Conservation (phyloP, 1,284 basidiomycete genomes). For the Ceratobasidium sp. region DNA sequence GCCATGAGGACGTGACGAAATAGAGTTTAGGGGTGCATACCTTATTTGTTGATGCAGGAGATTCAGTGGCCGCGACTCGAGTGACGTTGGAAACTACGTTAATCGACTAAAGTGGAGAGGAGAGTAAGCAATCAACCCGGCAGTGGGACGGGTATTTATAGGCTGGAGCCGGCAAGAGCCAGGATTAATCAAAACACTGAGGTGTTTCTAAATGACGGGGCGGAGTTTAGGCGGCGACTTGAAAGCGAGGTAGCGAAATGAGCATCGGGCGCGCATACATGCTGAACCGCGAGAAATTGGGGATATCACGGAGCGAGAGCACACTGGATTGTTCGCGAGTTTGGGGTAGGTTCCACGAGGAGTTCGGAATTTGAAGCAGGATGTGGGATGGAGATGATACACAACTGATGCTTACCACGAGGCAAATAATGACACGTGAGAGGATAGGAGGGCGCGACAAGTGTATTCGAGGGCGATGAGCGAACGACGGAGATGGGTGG, state of each 20-base stretch:
- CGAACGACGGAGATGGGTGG: constrained; percentile 14
- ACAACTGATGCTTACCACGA: constrained; percentile 35
- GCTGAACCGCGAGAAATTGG: constrained; percentile 22
- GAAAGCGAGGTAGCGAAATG: constrained; percentile 15
- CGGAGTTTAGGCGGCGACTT: constrained; percentile 20
- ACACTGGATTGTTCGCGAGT: constrained; percentile 23
- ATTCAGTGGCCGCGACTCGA: not conserved
- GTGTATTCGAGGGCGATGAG: constrained; percentile 23
- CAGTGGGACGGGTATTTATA: not conserved
- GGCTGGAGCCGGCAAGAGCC: not conserved
- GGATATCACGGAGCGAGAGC: constrained; percentile 17
- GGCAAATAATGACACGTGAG: constrained; percentile 30
- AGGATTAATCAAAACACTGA: constrained; percentile 33
- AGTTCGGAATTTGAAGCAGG: constrained; percentile 38
- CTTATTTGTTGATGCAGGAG: constrained; percentile 20
- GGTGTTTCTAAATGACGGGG: constrained; percentile 11
- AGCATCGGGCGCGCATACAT: constrained; percentile 35
- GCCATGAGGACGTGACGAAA: constrained; percentile 36
- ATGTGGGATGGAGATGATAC: constrained; percentile 33
- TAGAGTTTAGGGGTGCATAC: constrained; percentile 38
- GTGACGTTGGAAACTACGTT: not conserved
- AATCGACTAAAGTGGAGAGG: not conserved
- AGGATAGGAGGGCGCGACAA: constrained; percentile 17
- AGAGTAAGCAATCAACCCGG: not conserved
- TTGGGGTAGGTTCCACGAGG: constrained; percentile 37